Percentiles rank a stretch among this genome's conserved stretches.
Conservation (phyloP, 768 basidiomycete genomes). For the Albatrellus ellisii region DNA sequence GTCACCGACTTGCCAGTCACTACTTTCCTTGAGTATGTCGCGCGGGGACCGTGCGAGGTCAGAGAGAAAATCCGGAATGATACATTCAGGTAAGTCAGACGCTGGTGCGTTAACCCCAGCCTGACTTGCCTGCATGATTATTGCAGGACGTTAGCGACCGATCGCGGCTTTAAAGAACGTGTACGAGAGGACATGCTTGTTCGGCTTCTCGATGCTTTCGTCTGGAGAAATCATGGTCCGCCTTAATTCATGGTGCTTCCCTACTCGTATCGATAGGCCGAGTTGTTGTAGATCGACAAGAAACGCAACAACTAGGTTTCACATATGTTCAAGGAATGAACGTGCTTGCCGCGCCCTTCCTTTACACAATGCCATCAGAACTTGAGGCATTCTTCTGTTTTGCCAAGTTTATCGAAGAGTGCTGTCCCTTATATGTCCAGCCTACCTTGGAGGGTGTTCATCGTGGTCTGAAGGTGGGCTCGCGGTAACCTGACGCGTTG, state of each 20-base stretch:
- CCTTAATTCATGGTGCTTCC: neutral
- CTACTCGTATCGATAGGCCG: neutral
- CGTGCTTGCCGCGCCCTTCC: constrained; percentile 93
- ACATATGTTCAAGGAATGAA: constrained; percentile 99
- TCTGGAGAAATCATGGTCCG: constrained; percentile 86
- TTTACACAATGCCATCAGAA: constrained; percentile 95
- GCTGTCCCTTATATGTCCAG: constrained; percentile 93
- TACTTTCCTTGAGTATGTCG: constrained; percentile 64
- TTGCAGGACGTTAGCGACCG: constrained; percentile 80
- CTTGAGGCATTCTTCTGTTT: constrained; percentile 98
- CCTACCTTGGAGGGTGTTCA: constrained; percentile 95
- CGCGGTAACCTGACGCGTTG: neutral
- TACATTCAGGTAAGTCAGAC: constrained; percentile 63
- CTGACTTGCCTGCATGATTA: neutral
- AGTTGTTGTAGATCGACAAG: constrained; percentile 47
- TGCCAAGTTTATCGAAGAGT: constrained; percentile 88
- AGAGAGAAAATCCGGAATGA: constrained; percentile 92
- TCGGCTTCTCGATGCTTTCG: constrained; percentile 92
- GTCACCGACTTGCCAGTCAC: constrained; percentile 71
- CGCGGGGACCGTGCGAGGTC: constrained; percentile 76
- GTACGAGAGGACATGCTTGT: constrained; percentile 97
- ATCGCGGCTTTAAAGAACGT: constrained; percentile 93
- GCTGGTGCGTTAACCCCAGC: neutral
- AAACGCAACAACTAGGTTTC: constrained; percentile 70
- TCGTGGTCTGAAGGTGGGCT: constrained; percentile 70